Conservation (phyloP, 2,329 filamentous ascomycete genomes). For the Fusarium sp. region DNA sequence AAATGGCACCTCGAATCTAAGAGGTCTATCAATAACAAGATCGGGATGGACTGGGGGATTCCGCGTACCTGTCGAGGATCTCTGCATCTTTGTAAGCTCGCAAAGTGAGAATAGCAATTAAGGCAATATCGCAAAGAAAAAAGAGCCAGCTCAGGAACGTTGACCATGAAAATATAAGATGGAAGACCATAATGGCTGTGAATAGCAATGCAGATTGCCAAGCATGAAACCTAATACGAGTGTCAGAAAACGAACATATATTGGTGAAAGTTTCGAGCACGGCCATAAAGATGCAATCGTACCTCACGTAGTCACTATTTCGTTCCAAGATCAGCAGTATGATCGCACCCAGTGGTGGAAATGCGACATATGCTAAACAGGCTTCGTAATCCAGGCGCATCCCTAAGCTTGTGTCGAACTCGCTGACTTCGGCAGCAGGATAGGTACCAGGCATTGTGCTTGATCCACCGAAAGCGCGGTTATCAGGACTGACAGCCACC, state of each 20-base stretch:
- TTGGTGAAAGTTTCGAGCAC: background rate
- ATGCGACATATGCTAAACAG: slow-evolving; percentile 83
- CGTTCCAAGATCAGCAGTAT: slow-evolving; percentile 86
- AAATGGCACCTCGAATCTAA: slow-evolving; percentile 84
- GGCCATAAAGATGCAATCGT: slow-evolving; percentile 41
- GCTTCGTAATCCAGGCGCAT: slow-evolving; percentile 91
- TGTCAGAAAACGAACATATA: slow-evolving; percentile 11
- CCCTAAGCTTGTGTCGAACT: slow-evolving; percentile 92
- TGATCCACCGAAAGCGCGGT: slow-evolving; percentile 33
- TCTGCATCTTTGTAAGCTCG: slow-evolving; percentile 87
- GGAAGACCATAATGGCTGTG: slow-evolving; percentile 76
- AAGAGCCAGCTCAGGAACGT: slow-evolving; percentile 84
- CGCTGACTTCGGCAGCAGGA: slow-evolving; percentile 66
- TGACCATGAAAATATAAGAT: slow-evolving; percentile 89
- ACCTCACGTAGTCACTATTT: slow-evolving; percentile 97
- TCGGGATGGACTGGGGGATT: background rate
- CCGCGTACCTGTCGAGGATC: slow-evolving; percentile 66
- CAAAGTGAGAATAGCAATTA: slow-evolving; percentile 80
- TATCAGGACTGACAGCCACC: slow-evolving; percentile 37
- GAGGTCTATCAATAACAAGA: slow-evolving; percentile 1
- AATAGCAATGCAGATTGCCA: slow-evolving; percentile 94
- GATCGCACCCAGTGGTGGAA: slow-evolving; percentile 88
- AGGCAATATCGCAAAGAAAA: slow-evolving; percentile 75
- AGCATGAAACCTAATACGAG: slow-evolving; percentile 80
- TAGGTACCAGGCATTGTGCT: slow-evolving; percentile 50